Conservation (phyloP, 75 land plant species). For the Selaginella tamariscina region DNA sequence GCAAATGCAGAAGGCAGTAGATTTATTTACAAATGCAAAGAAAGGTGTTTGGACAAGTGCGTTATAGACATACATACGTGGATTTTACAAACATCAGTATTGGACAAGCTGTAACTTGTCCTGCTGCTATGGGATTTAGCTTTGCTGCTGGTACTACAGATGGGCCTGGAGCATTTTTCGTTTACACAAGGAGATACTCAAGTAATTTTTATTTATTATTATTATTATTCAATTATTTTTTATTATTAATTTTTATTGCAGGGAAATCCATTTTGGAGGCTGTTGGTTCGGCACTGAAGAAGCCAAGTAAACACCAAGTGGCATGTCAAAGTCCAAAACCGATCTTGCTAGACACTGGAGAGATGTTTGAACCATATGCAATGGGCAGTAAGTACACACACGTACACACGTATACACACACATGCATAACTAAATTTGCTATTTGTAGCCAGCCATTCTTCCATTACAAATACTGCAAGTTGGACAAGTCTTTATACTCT, state of each 20-base stretch:
- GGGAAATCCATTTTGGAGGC: conserved; percentile 53
- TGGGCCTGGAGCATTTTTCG: conserved; percentile 97
- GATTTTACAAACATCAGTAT: conserved; percentile 68
- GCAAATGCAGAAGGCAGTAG: conserved; percentile 60
- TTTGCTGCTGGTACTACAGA: conserved; percentile 99
- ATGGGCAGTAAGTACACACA: conserved; percentile 75
- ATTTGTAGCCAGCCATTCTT: conserved; percentile 79
- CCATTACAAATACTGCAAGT: conserved; percentile 77
- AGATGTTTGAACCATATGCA: conserved; percentile 76
- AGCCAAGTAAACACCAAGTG: conserved; percentile 53
- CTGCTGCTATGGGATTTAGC: conserved; percentile 92
- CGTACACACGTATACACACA: background rate
- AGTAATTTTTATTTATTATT: conserved; percentile 21
- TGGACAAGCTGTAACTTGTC: conserved; percentile 61
- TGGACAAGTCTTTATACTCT: conserved; percentile 76
- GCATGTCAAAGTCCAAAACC: conserved; percentile 90
- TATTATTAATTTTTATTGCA: no score
- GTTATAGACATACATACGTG: conserved; percentile 57
- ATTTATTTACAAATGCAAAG: conserved; percentile 53
- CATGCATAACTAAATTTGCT: background rate
- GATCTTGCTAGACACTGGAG: conserved; percentile 89
- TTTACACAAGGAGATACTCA: conserved; percentile 85
- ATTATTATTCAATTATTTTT: background rate
- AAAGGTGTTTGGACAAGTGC: conserved; percentile 60
- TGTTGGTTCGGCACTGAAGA: conserved; percentile 55